phyloP scores from a whole-genome alignment of 2,329 filamentous ascomycete genomes.

The Talaromyces albobiverticillius region DNA sequence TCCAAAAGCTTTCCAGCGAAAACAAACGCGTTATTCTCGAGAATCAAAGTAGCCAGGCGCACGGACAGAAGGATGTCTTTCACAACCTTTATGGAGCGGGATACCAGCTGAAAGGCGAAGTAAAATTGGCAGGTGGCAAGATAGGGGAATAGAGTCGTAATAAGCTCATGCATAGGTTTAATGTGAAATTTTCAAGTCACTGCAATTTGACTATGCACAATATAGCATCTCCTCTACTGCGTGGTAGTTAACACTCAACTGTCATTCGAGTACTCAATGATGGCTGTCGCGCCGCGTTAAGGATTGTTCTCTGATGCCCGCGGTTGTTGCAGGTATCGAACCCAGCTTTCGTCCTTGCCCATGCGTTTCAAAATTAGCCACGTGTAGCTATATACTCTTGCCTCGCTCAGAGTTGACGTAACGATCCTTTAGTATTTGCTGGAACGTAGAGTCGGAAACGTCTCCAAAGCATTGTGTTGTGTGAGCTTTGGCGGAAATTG shows the following conservation, averaged over 20 bases:
- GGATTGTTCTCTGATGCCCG: no score
- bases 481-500: conserved; percentile 1
- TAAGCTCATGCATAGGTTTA: no score
- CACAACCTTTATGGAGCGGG: conserved; percentile 2
- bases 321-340: no score
- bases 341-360: no score
- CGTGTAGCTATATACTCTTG: background rate
- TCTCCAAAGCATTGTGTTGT: conserved; percentile 5
- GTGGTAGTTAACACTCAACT: no score
- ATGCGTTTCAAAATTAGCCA: background rate
- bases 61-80: conserved; percentile 1
- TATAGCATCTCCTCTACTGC: no score
- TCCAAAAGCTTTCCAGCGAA: conserved; percentile 25
- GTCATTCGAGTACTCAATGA: no score
- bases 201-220: no score
- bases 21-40: conserved; percentile 16
- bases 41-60: background rate
- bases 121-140: background rate
- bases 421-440: background rate
- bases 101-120: conserved; percentile 1
- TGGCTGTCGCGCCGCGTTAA: no score
- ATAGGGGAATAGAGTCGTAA: no score
- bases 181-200: no score
- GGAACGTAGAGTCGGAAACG: conserved; percentile 1
- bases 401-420: background rate